A percentile compares a stretch with the other conserved stretches of the same genome.
Evolutionary conservation across 2,329 filamentous ascomycete species (phyloP).

Genomic region (Phialophora chinensis): DNA sequence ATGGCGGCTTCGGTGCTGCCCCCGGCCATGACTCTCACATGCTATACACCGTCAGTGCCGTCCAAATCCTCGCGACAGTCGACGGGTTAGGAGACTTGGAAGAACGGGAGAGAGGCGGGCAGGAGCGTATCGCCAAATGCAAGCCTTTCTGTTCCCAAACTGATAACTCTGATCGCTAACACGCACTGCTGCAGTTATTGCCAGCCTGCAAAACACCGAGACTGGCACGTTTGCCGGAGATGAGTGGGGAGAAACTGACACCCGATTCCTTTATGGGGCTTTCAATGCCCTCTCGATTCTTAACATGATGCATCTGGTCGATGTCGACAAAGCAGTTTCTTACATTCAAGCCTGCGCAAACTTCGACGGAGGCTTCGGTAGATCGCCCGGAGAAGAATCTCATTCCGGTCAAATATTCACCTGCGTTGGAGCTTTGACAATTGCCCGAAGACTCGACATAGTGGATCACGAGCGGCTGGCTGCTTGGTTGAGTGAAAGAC

Average conservation of each 20-base stretch:
- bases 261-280: slow-evolving; percentile 88
- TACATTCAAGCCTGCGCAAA: slow-evolving; percentile 86
- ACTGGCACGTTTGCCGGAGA: slow-evolving; percentile 92
- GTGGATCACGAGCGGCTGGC: slow-evolving; percentile 82
- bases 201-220: slow-evolving; percentile 76
- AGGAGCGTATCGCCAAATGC: slow-evolving; percentile 79
- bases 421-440: slow-evolving; percentile 84
- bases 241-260: slow-evolving; percentile 96
- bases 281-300: slow-evolving; percentile 89
- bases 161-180: background rate
- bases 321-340: slow-evolving; percentile 78
- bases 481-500: slow-evolving; percentile 90
- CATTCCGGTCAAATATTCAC: slow-evolving; percentile 96
- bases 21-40: slow-evolving; percentile 95
- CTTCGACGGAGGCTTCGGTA: slow-evolving; percentile 92
- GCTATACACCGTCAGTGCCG: slow-evolving; percentile 91
- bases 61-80: slow-evolving; percentile 88
- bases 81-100: slow-evolving; percentile 87
- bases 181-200: slow-evolving; percentile 65
- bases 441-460: slow-evolving; percentile 79
- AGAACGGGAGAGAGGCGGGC: slow-evolving; percentile 72
- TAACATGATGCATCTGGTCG: slow-evolving; percentile 71
- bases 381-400: slow-evolving; percentile 87
- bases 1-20: slow-evolving; percentile 90
- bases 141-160: slow-evolving; percentile 46